These are phyloP conservation scores for Ophiostoma tasmaniense DNA, from an alignment of 2,329 filamentous ascomycete genomes.

Conservation along the genomic window DNA sequence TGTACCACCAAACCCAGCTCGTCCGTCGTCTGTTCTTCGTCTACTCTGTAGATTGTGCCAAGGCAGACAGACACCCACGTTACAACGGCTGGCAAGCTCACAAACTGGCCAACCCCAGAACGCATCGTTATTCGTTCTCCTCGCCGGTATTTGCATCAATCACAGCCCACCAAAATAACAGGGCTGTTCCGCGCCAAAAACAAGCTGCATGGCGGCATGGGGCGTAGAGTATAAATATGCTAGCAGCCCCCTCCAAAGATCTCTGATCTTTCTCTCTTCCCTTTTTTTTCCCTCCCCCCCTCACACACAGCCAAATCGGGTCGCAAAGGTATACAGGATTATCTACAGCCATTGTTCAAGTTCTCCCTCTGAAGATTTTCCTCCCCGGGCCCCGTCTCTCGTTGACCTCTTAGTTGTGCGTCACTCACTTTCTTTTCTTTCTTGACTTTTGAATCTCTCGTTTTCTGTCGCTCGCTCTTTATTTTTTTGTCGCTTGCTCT, in stretches of 20 bases:
- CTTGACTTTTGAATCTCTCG: slow-evolving; percentile 39
- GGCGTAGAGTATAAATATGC: slow-evolving; percentile 12
- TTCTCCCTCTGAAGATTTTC: slow-evolving; percentile 34
- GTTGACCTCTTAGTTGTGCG: slow-evolving; percentile 33
- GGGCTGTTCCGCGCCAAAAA: slow-evolving; percentile 16
- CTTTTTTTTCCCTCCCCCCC: slow-evolving; percentile 44
- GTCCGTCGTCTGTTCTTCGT: neutral
- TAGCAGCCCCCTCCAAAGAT: slow-evolving; percentile 25
- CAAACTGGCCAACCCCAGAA: slow-evolving; percentile 3
- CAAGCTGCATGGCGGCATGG: neutral
- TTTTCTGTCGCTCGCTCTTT: slow-evolving; percentile 42
- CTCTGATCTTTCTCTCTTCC: slow-evolving; percentile 24
- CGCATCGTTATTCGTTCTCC: slow-evolving; percentile 17
- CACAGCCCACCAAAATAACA: slow-evolving; percentile 15
- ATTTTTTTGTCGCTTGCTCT: slow-evolving; percentile 27
- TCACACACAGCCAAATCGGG: slow-evolving; percentile 45
- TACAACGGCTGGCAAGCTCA: slow-evolving; percentile 7
- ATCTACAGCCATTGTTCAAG: slow-evolving; percentile 43
- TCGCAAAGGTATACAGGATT: slow-evolving; percentile 49
- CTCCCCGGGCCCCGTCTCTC: slow-evolving; percentile 45
- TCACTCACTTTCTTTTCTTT: slow-evolving; percentile 26
- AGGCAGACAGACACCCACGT: slow-evolving; percentile 18
- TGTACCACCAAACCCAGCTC: slow-evolving; percentile 1
- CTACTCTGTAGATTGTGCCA: neutral
- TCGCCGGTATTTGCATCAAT: slow-evolving; percentile 12